Evolutionary conservation across 768 basidiomycete genomes (phyloP), one percentile per base, ranked within the genome.

Genomic region (Rickenella mellea): DNA sequence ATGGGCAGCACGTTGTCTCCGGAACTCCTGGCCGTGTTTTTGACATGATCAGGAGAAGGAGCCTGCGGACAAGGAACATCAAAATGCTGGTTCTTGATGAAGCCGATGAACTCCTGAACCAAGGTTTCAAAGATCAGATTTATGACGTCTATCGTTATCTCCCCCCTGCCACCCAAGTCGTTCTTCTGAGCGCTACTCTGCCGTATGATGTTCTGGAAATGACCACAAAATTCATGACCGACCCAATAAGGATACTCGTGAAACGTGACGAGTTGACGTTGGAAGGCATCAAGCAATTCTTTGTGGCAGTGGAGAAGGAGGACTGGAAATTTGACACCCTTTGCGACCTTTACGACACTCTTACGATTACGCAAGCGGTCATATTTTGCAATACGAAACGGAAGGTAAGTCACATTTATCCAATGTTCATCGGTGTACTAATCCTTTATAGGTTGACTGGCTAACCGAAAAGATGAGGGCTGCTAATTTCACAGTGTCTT

Each of bases 261-360:
- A 96, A 97, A 73, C 90, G 92, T 83, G 93, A 97, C 57, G 94
- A 99, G 66, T 75, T 97, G 73, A 96, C 94, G 40, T 73, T 97
- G 43, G 94, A 99, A 56, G 86, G 86, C 7, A 92, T 93, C 67
- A 92, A 92, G 55, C 90, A 94, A 60, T 93, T 93, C 68, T 92
- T 92, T 71, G 89, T 99, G 39, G 94, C 93, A 35, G 94, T 99
- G 43, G 94, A 97, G 67, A 96, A 97, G 68, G 94, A 99, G 64
- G 94, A 99, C 58, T 97, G 93, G 93, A 99, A 99, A 60, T 93
- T 96, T 57, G 93, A 97, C 65, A 97, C 93, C 0, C 73, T 99
- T 25, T 96, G 88, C 59, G 94, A 96, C 67, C 67, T 99, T 37
- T 98, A 96, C 65, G 94, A 98, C 63, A 97, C 94, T 22, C 79